phyloP scores from a whole-genome alignment of 495 filamentous ascomycete genomes.

The Annulohypoxylon bovei region DNA sequence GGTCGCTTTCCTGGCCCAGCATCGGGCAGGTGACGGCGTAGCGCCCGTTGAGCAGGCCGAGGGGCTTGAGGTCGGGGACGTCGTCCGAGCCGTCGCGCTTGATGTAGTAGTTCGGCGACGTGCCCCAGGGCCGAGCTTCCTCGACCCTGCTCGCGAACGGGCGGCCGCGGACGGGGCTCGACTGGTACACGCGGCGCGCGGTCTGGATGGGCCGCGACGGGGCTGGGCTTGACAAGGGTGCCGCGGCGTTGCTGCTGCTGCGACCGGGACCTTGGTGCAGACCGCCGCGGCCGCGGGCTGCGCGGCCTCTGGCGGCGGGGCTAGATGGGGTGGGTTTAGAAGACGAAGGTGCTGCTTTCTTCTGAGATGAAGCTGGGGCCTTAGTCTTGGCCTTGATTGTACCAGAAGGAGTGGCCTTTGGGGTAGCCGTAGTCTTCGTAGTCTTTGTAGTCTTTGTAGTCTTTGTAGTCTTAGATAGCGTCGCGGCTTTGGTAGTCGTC shows the following conservation, averaged over 20 bases:
- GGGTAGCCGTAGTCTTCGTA: constrained; percentile 4
- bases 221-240: neutral
- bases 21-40: constrained; percentile 49
- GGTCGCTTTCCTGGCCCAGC: constrained; percentile 5
- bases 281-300: constrained; percentile 32
- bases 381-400: neutral
- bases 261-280: constrained; percentile 30
- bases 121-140: too few relatives aligned
- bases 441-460: constrained; percentile 25
- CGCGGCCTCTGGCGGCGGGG: constrained; percentile 8
- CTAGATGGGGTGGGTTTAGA: neutral
- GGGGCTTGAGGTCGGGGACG: constrained; percentile 18
- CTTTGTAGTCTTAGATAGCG: constrained; percentile 26
- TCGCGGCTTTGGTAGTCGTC: constrained; percentile 4
- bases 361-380: neutral
- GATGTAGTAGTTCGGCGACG: too few relatives aligned
- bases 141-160: too few relatives aligned
- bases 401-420: constrained; percentile 21
- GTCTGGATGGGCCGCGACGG: neutral
- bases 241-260: neutral
- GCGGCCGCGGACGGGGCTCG: neutral
- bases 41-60: constrained; percentile 59
- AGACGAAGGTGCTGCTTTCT: constrained; percentile 13
- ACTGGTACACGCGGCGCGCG: neutral
- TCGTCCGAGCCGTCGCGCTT: constrained; percentile 20